Conservation (phyloP, 2,329 filamentous ascomycete species). For the Colletotrichum salicis region DNA sequence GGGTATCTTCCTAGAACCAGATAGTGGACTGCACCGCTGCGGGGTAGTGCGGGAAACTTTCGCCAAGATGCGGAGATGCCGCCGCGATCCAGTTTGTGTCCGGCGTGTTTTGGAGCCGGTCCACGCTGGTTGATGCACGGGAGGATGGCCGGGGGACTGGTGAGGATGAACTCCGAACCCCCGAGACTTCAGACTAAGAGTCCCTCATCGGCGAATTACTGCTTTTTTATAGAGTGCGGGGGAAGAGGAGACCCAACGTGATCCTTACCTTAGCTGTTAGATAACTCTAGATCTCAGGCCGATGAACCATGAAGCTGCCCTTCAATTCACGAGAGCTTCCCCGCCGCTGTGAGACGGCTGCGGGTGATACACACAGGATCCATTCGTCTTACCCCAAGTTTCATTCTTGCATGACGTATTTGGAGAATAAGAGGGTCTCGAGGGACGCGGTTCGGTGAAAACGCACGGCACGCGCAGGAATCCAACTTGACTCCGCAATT, state of each 20-base stretch:
- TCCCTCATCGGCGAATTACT: constrained; percentile 11
- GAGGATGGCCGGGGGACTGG: not conserved
- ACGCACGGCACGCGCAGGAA: not conserved
- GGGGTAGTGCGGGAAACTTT: constrained; percentile 31
- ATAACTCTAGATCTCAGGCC: not conserved
- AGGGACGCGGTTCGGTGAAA: not conserved
- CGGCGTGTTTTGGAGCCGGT: not conserved
- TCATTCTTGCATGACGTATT: constrained; percentile 13
- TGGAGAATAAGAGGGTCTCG: constrained; percentile 14
- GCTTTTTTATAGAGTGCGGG: constrained; percentile 11
- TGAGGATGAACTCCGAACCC: constrained; percentile 17
- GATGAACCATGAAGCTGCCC: not conserved
- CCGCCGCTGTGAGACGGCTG: not conserved
- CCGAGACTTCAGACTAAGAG: constrained; percentile 8
- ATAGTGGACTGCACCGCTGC: constrained; percentile 9
- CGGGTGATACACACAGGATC: not conserved
- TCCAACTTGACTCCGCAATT: not conserved
- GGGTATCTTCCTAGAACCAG: constrained; percentile 18
- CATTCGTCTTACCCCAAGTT: constrained; percentile 5
- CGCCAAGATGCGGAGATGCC: constrained; percentile 21
- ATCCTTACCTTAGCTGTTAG: not conserved
- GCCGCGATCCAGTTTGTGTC: constrained; percentile 7
- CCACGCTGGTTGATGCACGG: not conserved
- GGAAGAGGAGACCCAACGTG: not conserved
- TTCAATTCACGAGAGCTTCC: not conserved